These are phyloP conservation scores for Grosmannia penicillata DNA, from an alignment of 2,329 filamentous ascomycete genomes.

Conservation along the genomic window DNA sequence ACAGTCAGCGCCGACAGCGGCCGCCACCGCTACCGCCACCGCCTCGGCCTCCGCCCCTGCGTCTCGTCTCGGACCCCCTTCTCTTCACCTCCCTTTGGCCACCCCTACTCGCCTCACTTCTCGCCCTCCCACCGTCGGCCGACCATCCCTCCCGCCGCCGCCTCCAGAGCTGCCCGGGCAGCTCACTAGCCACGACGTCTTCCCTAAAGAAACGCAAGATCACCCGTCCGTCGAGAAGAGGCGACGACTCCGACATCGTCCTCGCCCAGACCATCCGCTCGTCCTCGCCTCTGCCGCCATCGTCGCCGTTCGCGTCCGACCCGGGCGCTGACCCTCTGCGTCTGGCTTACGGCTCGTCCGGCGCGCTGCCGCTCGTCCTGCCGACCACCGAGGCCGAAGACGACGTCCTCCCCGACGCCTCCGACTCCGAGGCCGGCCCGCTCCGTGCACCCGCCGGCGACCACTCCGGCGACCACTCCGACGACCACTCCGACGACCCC, in stretches of 20 bases:
- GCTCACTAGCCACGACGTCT: constrained; percentile 58
- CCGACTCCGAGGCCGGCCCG: constrained; percentile 12
- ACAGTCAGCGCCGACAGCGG: too few relatives aligned
- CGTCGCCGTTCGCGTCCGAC: too few relatives aligned
- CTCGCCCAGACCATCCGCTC: constrained; percentile 1
- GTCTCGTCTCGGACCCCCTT: too few relatives aligned
- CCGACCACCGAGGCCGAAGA: constrained; percentile 8
- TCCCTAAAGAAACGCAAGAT: constrained; percentile 61
- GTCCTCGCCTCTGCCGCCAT: too few relatives aligned
- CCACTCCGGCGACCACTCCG: constrained; percentile 14
- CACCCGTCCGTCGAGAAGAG: constrained; percentile 27
- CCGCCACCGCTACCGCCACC: too few relatives aligned
- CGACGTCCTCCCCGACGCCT: constrained; percentile 20
- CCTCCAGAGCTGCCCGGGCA: constrained; percentile 44
- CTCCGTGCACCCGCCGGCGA: too few relatives aligned
- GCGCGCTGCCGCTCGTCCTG: too few relatives aligned
- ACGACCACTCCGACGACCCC: constrained; percentile 1
- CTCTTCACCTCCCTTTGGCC: constrained; percentile 1
- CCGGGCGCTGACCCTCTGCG: too few relatives aligned
- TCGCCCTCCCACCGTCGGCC: background rate
- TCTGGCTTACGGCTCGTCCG: too few relatives aligned
- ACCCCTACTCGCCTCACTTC: background rate
- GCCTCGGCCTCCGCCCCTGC: too few relatives aligned
- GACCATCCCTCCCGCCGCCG: background rate
- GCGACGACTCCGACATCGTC: constrained; percentile 24